phyloP scores from a whole-genome alignment of 2,329 filamentous ascomycete genomes.

The Fusarium abutilonis region DNA sequence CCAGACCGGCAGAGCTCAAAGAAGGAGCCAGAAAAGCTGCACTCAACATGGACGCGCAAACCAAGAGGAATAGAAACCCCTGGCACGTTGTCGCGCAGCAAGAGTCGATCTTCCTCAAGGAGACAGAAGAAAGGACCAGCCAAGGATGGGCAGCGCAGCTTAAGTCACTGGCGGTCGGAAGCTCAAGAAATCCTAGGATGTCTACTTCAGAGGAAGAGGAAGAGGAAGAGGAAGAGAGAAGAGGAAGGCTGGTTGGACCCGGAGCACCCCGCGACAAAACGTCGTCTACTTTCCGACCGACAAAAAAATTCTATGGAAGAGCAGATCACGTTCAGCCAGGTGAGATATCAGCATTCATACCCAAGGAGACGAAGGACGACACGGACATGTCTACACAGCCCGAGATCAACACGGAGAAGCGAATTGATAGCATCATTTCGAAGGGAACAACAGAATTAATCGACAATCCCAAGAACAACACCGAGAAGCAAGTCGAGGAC shows the following conservation, averaged over 20 bases:
- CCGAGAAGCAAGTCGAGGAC: too few relatives aligned
- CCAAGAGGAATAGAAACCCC: background rate
- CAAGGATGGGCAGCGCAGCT: background rate
- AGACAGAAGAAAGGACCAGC: background rate
- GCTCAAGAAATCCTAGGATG: background rate
- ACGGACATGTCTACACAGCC: background rate
- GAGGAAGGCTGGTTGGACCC: background rate
- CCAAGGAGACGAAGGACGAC: background rate
- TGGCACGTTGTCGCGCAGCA: background rate
- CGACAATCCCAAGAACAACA: too few relatives aligned
- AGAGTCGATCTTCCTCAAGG: background rate
- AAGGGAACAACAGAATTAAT: background rate
- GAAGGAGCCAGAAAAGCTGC: slow-evolving; percentile 12
- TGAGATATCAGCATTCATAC: background rate
- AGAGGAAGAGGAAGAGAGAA: slow-evolving; percentile 4
- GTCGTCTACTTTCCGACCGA: background rate
- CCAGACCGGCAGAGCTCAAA: background rate
- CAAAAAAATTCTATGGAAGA: background rate
- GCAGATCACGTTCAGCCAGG: background rate
- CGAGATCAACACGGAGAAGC: background rate
- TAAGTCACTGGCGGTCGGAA: background rate
- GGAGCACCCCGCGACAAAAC: background rate
- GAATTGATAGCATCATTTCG: background rate
- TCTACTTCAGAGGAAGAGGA: background rate
- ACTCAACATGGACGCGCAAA: slow-evolving; percentile 18